A percentile compares a stretch with the other conserved stretches of the same genome.
Conservation (phyloP, 306 rosid species). For the Quercus mongolica region DNA sequence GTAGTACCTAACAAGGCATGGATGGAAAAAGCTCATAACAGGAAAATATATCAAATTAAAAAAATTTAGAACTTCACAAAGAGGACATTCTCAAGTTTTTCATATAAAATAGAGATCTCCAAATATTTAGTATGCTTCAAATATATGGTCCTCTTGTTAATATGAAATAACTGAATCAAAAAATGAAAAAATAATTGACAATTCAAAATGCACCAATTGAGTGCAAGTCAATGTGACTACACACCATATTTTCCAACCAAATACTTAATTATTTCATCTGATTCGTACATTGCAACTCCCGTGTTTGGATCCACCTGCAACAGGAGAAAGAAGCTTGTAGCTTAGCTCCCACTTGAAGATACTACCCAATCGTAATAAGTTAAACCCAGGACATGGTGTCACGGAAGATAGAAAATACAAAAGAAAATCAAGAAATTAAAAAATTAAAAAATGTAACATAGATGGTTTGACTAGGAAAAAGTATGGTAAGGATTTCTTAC, state of each 20-base stretch:
- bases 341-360: conserved; percentile 11
- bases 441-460: background rate
- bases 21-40: background rate
- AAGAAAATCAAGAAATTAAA: background rate
- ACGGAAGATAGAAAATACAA: conserved; percentile 3
- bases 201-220: background rate
- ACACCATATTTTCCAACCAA: conserved; percentile 80
- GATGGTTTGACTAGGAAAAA: background rate
- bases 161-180: background rate
- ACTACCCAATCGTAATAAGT: background rate
- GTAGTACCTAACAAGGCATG: conserved; percentile 2
- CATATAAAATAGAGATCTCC: background rate
- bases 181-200: conserved; percentile 2
- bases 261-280: conserved; percentile 89
- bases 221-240: conserved; percentile 17
- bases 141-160: background rate
- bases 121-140: background rate
- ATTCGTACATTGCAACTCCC: conserved; percentile 89
- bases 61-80: background rate
- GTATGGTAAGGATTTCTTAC: conserved; percentile 1
- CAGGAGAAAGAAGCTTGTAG: conserved; percentile 20
- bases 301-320: conserved; percentile 95
- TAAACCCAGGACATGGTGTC: conserved; percentile 11
- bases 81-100: background rate
- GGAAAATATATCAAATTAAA: background rate